phyloP scores from a whole-genome alignment of 352 stramenopile genomes.

The Globisporangium okanoganense region DNA sequence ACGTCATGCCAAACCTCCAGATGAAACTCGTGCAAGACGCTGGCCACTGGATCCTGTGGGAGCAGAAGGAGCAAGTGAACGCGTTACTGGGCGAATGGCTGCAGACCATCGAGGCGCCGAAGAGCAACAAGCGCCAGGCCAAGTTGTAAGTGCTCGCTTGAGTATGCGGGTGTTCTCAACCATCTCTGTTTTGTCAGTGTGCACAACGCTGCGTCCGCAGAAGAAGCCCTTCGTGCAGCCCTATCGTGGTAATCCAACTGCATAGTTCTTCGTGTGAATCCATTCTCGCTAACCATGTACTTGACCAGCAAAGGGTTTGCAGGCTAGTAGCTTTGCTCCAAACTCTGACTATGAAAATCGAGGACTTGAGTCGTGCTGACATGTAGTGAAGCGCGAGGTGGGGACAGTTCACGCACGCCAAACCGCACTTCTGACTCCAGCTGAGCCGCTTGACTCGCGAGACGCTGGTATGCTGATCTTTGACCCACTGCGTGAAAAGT shows the following conservation, averaged over 20 bases:
- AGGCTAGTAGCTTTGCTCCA: neutral
- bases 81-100: conserved; percentile 11
- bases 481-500: too few relatives aligned
- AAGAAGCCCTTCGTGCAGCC: neutral
- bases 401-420: neutral
- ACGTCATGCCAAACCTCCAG: conserved; percentile 12
- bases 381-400: neutral
- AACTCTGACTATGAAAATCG: neutral
- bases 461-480: too few relatives aligned
- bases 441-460: neutral
- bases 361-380: neutral
- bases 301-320: neutral
- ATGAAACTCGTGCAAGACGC: conserved; percentile 6
- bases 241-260: neutral
- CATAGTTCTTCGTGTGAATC: neutral
- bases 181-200: neutral
- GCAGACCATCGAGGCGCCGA: neutral
- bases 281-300: neutral
- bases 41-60: conserved; percentile 13
- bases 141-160: conserved; percentile 20
- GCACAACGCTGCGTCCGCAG: neutral
- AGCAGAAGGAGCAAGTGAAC: conserved; percentile 10
- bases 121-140: conserved; percentile 4
- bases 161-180: neutral
- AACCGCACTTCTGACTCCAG: neutral